These are phyloP conservation scores for Phialophora chinensis DNA, from an alignment of 2,329 filamentous ascomycete species.

Conservation along the genomic window DNA sequence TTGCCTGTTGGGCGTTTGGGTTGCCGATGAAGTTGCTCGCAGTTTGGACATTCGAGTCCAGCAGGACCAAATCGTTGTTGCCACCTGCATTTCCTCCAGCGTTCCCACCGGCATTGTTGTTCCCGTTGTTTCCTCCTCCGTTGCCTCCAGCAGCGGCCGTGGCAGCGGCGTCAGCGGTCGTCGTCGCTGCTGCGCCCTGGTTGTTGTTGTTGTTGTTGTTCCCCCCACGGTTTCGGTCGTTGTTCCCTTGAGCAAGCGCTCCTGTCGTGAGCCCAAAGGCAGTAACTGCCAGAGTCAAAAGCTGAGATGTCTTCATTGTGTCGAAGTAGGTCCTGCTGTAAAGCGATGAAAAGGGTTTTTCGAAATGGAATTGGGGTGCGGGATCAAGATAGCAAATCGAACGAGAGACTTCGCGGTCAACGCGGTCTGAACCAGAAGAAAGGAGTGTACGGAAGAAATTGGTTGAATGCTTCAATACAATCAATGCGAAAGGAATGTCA, in stretches of 20 bases:
- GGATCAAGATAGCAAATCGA: conserved; percentile 28
- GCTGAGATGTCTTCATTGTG: conserved; percentile 35
- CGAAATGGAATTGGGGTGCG: conserved; percentile 23
- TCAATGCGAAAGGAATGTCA: conserved; percentile 38
- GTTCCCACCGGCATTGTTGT: conserved; percentile 15
- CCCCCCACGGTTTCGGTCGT: conserved; percentile 34
- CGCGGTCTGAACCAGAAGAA: conserved; percentile 34
- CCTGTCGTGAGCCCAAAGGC: conserved; percentile 28
- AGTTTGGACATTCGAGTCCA: conserved; percentile 32
- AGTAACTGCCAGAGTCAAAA: conserved; percentile 31
- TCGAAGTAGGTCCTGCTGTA: conserved; percentile 9
- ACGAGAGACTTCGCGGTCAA: conserved; percentile 38
- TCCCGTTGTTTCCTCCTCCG: background rate
- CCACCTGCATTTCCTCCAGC: conserved; percentile 21
- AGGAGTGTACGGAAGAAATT: conserved; percentile 30
- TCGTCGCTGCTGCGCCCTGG: conserved; percentile 33
- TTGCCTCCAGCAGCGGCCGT: conserved; percentile 13
- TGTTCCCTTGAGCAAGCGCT: conserved; percentile 28
- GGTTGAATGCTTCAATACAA: conserved; percentile 28
- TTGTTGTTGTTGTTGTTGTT: conserved; percentile 24
- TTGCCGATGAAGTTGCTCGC: conserved; percentile 31
- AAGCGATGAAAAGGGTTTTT: conserved; percentile 4
- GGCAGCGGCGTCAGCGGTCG: conserved; percentile 14
- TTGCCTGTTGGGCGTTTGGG: conserved; percentile 28
- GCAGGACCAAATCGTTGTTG: conserved; percentile 24